A percentile compares a stretch with the other conserved stretches of the same genome.
These are phyloP conservation scores for Alternaria tenuissima DNA, from an alignment of 2,329 filamentous ascomycete genomes.

Conservation along the genomic window DNA sequence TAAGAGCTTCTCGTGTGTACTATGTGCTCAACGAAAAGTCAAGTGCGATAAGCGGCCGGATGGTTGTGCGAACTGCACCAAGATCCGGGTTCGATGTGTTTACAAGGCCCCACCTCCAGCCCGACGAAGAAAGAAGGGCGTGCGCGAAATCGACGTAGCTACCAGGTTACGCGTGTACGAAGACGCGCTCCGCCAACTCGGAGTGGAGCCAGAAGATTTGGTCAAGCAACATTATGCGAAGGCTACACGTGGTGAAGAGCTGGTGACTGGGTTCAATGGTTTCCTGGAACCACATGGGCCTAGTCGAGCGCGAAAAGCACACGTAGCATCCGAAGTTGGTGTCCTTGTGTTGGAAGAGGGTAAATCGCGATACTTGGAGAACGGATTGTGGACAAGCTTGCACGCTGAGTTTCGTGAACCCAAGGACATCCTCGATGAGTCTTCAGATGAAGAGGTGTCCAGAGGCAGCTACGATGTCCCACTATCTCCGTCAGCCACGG, in stretches of 20 bases:
- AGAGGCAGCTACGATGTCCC: background rate
- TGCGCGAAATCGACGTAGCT: conserved; percentile 18
- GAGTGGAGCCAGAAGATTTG: conserved; percentile 38
- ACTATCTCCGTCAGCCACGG: conserved; percentile 11
- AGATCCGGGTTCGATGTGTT: conserved; percentile 40
- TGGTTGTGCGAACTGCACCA: conserved; percentile 43
- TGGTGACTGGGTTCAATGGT: conserved; percentile 3
- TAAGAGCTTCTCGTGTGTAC: conserved; percentile 45
- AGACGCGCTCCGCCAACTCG: conserved; percentile 36
- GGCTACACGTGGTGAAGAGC: background rate
- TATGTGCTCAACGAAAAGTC: conserved; percentile 47
- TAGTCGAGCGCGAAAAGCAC: background rate
- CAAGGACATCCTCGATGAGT: conserved; percentile 40
- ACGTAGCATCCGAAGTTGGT: conserved; percentile 15
- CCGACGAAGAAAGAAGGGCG: background rate
- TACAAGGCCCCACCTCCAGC: conserved; percentile 41
- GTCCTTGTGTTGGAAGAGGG: conserved; percentile 38
- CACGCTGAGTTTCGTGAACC: conserved; percentile 41
- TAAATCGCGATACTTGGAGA: conserved; percentile 45
- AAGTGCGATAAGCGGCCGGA: conserved; percentile 42
- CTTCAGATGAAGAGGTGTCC: conserved; percentile 36
- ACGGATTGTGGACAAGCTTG: conserved; percentile 44
- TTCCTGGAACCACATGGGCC: conserved; percentile 5
- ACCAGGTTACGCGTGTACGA: conserved; percentile 42
- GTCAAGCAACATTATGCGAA: conserved; percentile 21